Conservation (phyloP, 2,329 filamentous ascomycete genomes). For the Ceratocystis papillata region DNA sequence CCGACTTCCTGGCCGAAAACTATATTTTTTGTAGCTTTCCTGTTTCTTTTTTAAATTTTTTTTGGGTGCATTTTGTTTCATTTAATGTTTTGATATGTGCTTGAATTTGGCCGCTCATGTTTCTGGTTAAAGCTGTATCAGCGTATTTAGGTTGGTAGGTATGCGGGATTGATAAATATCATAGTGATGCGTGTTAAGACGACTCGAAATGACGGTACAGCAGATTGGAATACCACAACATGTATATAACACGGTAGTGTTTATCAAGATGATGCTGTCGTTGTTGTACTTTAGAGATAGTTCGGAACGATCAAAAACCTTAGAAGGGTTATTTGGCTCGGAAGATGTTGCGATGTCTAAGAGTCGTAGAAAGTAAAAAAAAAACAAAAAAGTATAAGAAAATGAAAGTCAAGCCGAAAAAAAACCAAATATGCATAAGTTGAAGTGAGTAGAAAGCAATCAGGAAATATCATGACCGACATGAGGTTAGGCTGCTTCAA, state of each 20-base stretch:
- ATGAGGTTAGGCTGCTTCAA: neutral
- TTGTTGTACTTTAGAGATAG: conserved; percentile 15
- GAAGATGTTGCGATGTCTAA: conserved; percentile 6
- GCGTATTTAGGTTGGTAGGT: conserved; percentile 12
- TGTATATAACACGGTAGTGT: conserved; percentile 10
- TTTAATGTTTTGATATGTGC: conserved; percentile 10
- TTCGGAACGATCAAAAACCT: neutral
- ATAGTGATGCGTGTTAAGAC: conserved; percentile 12
- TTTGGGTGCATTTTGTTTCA: neutral
- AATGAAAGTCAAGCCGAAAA: neutral
- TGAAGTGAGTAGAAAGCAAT: conserved; percentile 14
- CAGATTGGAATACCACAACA: conserved; percentile 13
- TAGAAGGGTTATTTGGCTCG: conserved; percentile 1
- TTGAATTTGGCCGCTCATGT: conserved; percentile 13
- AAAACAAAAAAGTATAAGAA: conserved; percentile 14
- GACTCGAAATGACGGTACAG: conserved; percentile 14
- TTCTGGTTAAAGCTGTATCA: conserved; percentile 9
- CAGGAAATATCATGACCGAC: conserved; percentile 8
- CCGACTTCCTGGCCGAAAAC: neutral
- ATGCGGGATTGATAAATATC: conserved; percentile 11
- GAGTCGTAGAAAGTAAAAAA: conserved; percentile 14
- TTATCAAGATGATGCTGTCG: conserved; percentile 13
- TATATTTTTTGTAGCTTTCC: neutral
- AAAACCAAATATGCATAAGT: conserved; percentile 15
- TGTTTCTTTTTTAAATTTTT: neutral